phyloP scores from a whole-genome alignment of 768 basidiomycete species.

The Pholiota conissans region DNA sequence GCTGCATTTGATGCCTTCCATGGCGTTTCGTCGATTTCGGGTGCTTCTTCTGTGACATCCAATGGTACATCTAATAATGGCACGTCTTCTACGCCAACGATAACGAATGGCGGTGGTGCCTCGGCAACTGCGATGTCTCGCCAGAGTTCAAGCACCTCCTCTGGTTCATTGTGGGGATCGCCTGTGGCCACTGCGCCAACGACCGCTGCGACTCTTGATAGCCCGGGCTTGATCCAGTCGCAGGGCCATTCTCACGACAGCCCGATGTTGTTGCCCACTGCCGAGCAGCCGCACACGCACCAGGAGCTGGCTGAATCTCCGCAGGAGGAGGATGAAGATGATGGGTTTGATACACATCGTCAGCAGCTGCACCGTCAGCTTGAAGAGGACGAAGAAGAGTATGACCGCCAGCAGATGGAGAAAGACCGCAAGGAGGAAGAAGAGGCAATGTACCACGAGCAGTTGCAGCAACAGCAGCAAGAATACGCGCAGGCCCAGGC shows the following conservation, averaged over 20 bases:
- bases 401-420: constrained; percentile 2
- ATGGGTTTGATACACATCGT: constrained; percentile 8
- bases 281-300: neutral
- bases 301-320: neutral
- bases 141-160: constrained; percentile 30
- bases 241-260: constrained; percentile 12
- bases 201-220: constrained; percentile 12
- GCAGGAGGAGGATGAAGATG: neutral
- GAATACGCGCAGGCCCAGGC: neutral
- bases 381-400: constrained; percentile 3
- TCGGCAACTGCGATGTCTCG: constrained; percentile 34
- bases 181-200: constrained; percentile 3
- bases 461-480: constrained; percentile 1
- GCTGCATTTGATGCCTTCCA: constrained; percentile 81
- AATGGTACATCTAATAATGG: constrained; percentile 15
- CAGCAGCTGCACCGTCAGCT: constrained; percentile 12
- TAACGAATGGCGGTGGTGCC: constrained; percentile 7
- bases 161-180: constrained; percentile 9
- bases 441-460: constrained; percentile 3
- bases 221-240: neutral
- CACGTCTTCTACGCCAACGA: constrained; percentile 17
- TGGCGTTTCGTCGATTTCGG: constrained; percentile 39
- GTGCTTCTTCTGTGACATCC: neutral
- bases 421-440: constrained; percentile 4
- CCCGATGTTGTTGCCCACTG: constrained; percentile 14